phyloP scores from a whole-genome alignment of 2,329 filamentous ascomycete species.

The Diplodia mutila region DNA sequence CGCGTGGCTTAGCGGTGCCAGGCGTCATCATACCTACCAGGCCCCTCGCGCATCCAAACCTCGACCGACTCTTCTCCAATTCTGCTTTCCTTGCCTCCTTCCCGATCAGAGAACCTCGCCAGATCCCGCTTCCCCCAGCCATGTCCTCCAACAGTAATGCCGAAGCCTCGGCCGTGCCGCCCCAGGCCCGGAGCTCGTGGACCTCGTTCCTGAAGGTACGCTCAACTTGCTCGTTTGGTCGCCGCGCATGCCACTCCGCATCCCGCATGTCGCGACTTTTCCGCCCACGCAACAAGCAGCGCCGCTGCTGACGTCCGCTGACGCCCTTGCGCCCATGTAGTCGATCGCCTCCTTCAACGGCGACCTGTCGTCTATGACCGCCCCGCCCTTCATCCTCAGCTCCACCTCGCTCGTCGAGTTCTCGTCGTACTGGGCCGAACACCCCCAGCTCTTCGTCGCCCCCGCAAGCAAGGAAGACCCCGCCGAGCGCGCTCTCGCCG shows the following conservation, averaged over 20 bases:
- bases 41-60: constrained; percentile 15
- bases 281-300: background rate
- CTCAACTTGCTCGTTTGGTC: background rate
- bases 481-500: constrained; percentile 78
- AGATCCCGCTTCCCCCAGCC: background rate
- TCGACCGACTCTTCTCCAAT: constrained; percentile 15
- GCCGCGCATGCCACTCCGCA: background rate
- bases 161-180: constrained; percentile 47
- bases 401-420: constrained; percentile 61
- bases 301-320: background rate
- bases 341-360: constrained; percentile 60
- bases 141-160: constrained; percentile 23
- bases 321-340: constrained; percentile 28
- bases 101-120: background rate
- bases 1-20: background rate
- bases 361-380: constrained; percentile 60
- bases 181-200: constrained; percentile 53
- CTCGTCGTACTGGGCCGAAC: constrained; percentile 62
- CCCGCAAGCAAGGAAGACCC: constrained; percentile 79
- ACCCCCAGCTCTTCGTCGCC: constrained; percentile 72
- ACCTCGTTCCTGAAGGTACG: constrained; percentile 54
- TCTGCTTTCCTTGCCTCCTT: background rate
- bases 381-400: constrained; percentile 60
- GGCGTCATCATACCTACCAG: constrained; percentile 7
- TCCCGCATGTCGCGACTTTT: constrained; percentile 8